phyloP scores from a whole-genome alignment of 2,329 filamentous ascomycete species.

The Tolypocladium inflatum region DNA sequence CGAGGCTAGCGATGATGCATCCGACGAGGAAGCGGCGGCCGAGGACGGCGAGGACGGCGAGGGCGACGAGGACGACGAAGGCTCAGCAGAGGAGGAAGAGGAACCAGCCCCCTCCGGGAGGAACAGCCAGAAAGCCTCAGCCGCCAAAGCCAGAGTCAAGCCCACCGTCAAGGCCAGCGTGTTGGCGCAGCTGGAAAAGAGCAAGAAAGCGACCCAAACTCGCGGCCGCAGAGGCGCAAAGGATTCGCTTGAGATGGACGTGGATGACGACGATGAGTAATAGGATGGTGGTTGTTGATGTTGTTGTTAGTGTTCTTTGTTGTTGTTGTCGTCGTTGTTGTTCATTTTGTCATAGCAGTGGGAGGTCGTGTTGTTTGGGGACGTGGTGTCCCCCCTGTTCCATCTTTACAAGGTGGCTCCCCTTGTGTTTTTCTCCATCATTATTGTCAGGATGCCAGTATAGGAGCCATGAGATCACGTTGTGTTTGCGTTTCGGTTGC shows the following conservation, averaged over 20 bases:
- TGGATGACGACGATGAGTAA: slow-evolving; percentile 21
- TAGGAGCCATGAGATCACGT: neutral
- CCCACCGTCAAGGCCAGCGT: slow-evolving; percentile 14
- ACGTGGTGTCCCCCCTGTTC: neutral
- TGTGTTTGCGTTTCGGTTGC: neutral
- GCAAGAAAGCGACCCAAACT: slow-evolving; percentile 14
- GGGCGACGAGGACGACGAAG: slow-evolving; percentile 8
- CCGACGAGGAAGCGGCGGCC: slow-evolving; percentile 13
- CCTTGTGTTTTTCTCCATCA: neutral
- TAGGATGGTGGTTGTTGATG: neutral
- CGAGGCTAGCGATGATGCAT: neutral
- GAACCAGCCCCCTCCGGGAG: slow-evolving; percentile 12
- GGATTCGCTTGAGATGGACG: slow-evolving; percentile 22
- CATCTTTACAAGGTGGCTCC: neutral
- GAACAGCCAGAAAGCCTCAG: slow-evolving; percentile 13
- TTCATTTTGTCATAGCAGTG: neutral
- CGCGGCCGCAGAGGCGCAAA: slow-evolving; percentile 15
- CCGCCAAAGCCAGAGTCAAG: slow-evolving; percentile 13
- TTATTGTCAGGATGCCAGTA: neutral
- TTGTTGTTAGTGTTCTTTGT: neutral
- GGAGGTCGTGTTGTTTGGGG: neutral
- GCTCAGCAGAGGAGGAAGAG: slow-evolving; percentile 7
- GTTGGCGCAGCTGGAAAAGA: slow-evolving; percentile 10
- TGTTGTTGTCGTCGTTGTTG: neutral
- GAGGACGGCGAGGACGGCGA: slow-evolving; percentile 9